Conservation (phyloP, 805 yeast genomes). For the Monosporozyma solicola region DNA sequence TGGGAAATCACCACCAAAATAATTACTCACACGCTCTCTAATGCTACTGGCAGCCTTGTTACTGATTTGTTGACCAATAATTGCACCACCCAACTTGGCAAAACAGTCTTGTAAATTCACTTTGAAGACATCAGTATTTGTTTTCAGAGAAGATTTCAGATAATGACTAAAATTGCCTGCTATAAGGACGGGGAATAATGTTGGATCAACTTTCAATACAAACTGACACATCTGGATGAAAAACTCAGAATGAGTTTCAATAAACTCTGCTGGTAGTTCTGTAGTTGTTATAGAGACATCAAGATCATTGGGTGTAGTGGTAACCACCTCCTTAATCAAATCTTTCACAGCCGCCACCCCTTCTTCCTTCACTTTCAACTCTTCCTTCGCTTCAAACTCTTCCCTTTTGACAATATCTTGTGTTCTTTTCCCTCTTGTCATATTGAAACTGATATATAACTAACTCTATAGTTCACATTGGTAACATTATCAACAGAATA, state of each 20-base stretch:
- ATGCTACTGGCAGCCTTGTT: conserved; percentile 76
- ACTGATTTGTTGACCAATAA: conserved; percentile 66
- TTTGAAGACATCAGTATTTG: conserved; percentile 3
- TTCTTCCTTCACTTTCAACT: not conserved
- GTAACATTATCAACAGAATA: too few species aligned
- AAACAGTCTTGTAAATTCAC: conserved; percentile 30
- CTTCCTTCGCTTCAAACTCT: not conserved
- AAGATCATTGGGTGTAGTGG: not conserved
- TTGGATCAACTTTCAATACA: conserved; percentile 32
- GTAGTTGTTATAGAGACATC: not conserved
- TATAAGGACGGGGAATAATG: conserved; percentile 19
- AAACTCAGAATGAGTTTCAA: conserved; percentile 21
- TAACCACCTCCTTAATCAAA: not conserved
- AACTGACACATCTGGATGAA: conserved; percentile 31
- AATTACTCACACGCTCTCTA: conserved; percentile 35
- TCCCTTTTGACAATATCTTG: not conserved
- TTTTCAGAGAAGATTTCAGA: not conserved
- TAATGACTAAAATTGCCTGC: conserved; percentile 3
- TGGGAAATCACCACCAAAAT: conserved; percentile 39
- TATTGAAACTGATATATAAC: not conserved
- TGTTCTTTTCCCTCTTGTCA: not conserved
- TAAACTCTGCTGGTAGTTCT: conserved; percentile 20
- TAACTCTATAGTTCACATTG: not conserved
- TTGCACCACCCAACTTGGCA: conserved; percentile 36
- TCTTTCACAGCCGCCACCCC: not conserved